These are phyloP conservation scores for Aegilops longissima DNA, from an alignment of 176 grass and related monocot species.

Conservation along the genomic window DNA sequence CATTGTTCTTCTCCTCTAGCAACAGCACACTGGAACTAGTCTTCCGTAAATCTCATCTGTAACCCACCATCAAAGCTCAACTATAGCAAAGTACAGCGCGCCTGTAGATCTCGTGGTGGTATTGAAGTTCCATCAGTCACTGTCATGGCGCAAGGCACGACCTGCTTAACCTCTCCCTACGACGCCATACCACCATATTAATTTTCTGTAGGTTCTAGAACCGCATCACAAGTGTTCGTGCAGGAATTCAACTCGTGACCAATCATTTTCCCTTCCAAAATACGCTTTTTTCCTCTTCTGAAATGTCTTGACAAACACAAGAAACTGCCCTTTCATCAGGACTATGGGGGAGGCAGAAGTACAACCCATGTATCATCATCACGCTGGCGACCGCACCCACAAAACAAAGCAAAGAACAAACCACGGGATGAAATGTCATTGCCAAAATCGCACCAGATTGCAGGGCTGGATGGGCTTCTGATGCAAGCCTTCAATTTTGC, in stretches of 20 bases:
- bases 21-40: neutral
- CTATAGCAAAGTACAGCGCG: slow-evolving; percentile 31
- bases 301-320: neutral
- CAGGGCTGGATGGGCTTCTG: slow-evolving; percentile 4
- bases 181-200: neutral
- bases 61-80: slow-evolving; percentile 27
- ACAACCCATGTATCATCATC: neutral
- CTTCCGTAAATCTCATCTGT: slow-evolving; percentile 19
- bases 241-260: neutral
- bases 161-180: neutral
- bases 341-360: neutral
- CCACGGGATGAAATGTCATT: slow-evolving; percentile 39
- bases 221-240: neutral
- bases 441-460: slow-evolving; percentile 13
- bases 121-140: slow-evolving; percentile 16
- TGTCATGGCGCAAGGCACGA: neutral
- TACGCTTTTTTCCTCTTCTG: neutral
- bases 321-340: neutral
- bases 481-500: slow-evolving; percentile 36
- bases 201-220: neutral
- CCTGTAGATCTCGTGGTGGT: slow-evolving; percentile 15
- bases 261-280: neutral
- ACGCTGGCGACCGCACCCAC: slow-evolving; percentile 13
- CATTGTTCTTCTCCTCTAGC: neutral
- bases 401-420: slow-evolving; percentile 19